Evolutionary conservation across 2,329 filamentous ascomycete genomes (phyloP).

Genomic region (Grosmannia huntii): DNA sequence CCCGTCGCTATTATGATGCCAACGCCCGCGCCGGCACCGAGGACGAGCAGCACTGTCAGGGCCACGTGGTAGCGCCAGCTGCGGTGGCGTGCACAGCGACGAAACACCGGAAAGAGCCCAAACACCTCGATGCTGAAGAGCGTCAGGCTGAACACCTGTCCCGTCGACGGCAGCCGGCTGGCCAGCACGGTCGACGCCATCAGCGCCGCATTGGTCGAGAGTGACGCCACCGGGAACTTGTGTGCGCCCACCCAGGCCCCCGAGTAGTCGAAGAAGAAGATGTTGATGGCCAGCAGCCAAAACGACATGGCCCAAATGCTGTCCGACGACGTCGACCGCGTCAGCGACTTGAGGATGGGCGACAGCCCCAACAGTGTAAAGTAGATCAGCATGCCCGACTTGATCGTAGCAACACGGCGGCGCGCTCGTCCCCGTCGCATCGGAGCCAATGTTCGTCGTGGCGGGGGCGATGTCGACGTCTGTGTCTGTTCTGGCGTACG

Average conservation of each 20-base stretch:
- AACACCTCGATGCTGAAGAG: conserved; percentile 97
- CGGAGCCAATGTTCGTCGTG: conserved; percentile 18
- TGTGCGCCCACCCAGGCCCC: conserved; percentile 38
- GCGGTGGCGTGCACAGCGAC: conserved; percentile 72
- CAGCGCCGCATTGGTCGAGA: conserved; percentile 89
- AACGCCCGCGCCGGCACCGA: conserved; percentile 68
- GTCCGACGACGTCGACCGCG: conserved; percentile 79
- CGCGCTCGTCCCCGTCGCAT: conserved; percentile 28
- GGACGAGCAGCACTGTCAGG: conserved; percentile 63
- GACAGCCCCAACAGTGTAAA: conserved; percentile 83
- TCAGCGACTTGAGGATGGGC: conserved; percentile 94
- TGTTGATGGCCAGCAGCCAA: conserved; percentile 86
- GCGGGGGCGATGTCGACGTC: conserved; percentile 12
- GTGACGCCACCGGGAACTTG: conserved; percentile 53
- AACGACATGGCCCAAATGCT: conserved; percentile 96
- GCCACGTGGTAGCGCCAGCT: conserved; percentile 71
- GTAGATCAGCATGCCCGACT: conserved; percentile 87
- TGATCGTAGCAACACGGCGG: conserved; percentile 62
- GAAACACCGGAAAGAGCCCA: conserved; percentile 91
- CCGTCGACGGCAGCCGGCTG: conserved; percentile 75
- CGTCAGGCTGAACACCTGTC: conserved; percentile 87
- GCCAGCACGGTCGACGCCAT: conserved; percentile 95
- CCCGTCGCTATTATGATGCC: conserved; percentile 44
- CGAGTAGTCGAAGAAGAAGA: conserved; percentile 96
- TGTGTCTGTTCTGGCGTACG: conserved; percentile 7